Base-by-base conservation (phyloP, 2,329 filamentous ascomycete species). In the Zarea fungicola region DNA sequence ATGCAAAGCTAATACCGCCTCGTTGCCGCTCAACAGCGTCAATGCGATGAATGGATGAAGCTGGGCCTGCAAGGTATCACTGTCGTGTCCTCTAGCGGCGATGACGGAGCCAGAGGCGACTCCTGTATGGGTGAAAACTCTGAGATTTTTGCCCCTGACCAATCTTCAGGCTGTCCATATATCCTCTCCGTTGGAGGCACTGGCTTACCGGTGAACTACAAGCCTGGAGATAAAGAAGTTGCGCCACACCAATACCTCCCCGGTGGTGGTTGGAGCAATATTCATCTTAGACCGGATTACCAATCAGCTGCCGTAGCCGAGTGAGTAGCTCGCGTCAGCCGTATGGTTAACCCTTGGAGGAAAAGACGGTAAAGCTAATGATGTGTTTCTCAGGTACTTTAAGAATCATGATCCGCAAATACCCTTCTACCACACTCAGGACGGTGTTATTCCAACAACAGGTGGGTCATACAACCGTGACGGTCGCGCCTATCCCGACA, bases 181-280 rank as follows among this genome's bases (percentile, higher is more conserved):
- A 61, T 78, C 22, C 75, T 72, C 0, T 65, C 70, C 6, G 74
- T 78, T 3, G 75, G 75, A 31, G 74, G 74, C 11, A 78, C 75
- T 0, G 65, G 73, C 57, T 63, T 77, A 26, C 58, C 61, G 32
- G 62, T 64, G 40, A 65, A 64, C n/a, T 66, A 65, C 6, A 66
- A 68, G 2, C 62, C 71, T 64, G 50, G 72, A 70, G 22, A 73
- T 69, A 55, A 65, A 72, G 56, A 77, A 57, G 59, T 69, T 62
- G 6, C 71, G 71, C 60, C 68, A 64, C 53, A 69, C 63, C 16
- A 70, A 68, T 76, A 76, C 60, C 69, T 65, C 55, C 32, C 43
- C 9, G 43, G 34, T 9, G 43, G 43, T 7, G 43, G 43, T 2
- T 46, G 36, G 14, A 29, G 54, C 50, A 74, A 76, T 55, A 64